Conservation (phyloP, 805 yeast species). For the Yarrowia osloensis region DNA sequence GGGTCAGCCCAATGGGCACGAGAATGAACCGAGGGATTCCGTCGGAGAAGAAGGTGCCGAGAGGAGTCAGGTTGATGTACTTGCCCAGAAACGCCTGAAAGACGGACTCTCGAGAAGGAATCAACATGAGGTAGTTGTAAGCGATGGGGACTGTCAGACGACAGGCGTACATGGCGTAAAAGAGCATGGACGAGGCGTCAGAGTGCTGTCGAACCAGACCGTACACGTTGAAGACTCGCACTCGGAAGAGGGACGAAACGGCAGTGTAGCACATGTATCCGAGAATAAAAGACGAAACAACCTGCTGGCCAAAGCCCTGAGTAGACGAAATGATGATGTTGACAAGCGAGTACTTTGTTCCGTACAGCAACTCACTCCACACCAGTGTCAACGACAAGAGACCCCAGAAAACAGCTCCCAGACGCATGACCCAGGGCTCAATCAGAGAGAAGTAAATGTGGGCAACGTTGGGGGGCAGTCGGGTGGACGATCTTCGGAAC, state of each 20-base stretch:
- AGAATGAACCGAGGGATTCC: slow-evolving; percentile 74
- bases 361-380: slow-evolving; percentile 76
- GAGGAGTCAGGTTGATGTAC: slow-evolving; percentile 71
- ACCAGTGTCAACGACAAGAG: slow-evolving; percentile 55
- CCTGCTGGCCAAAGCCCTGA: slow-evolving; percentile 47
- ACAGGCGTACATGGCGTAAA: slow-evolving; percentile 77
- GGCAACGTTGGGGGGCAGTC: slow-evolving; percentile 48
- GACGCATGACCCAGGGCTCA: slow-evolving; percentile 51
- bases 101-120: slow-evolving; percentile 53
- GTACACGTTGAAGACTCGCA: slow-evolving; percentile 73
- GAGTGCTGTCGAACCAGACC: slow-evolving; percentile 71
- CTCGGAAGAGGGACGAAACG: slow-evolving; percentile 62
- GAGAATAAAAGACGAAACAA: slow-evolving; percentile 49
- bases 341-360: slow-evolving; percentile 63
- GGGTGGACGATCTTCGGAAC: slow-evolving; percentile 34
- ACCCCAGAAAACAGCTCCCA: slow-evolving; percentile 49
- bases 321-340: slow-evolving; percentile 49
- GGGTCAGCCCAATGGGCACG: slow-evolving; percentile 66
- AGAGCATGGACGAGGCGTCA: slow-evolving; percentile 72
- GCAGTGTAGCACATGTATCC: slow-evolving; percentile 72
- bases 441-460: slow-evolving; percentile 48
- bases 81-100: slow-evolving; percentile 76
- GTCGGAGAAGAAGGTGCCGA: slow-evolving; percentile 70
- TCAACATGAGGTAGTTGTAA: slow-evolving; percentile 72
- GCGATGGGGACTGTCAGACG: slow-evolving; percentile 80